These are phyloP conservation scores for Lipomyces starkeyi DNA, from an alignment of 805 yeast genomes.

Conservation along the genomic window DNA sequence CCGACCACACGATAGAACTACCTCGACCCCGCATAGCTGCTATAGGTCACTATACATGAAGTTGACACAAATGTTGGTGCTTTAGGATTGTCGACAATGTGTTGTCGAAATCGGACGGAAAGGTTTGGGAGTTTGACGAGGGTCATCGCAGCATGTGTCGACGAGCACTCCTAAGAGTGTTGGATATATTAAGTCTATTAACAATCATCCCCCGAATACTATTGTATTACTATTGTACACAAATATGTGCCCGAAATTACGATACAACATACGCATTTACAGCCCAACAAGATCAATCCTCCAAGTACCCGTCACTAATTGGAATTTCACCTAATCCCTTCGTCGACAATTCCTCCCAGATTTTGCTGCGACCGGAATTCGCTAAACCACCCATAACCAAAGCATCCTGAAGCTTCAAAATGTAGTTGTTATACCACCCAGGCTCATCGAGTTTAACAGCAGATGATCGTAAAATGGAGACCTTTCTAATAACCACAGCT, in stretches of 20 bases:
- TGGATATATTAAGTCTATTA: neutral
- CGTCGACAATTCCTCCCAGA: neutral
- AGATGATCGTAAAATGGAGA: constrained; percentile 12
- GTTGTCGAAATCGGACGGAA: neutral
- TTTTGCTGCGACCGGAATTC: neutral
- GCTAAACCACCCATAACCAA: constrained; percentile 14
- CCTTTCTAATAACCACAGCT: constrained; percentile 1
- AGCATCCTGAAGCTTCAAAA: constrained; percentile 19
- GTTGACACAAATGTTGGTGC: neutral
- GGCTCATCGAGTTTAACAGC: constrained; percentile 24
- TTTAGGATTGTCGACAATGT: neutral
- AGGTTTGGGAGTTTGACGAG: neutral
- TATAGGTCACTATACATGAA: neutral
- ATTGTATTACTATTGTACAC: neutral
- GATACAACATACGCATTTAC: neutral
- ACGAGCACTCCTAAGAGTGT: neutral
- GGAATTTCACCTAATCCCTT: neutral
- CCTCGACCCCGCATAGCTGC: neutral
- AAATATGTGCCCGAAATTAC: neutral
- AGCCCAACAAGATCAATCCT: neutral
- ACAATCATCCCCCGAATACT: neutral
- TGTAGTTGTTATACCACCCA: constrained; percentile 21
- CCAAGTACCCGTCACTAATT: neutral
- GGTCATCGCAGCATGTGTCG: neutral
- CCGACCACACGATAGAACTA: neutral